These are phyloP conservation scores for Hymenochaete sp. DNA, from an alignment of 1,284 basidiomycete genomes.

Conservation along the genomic window DNA sequence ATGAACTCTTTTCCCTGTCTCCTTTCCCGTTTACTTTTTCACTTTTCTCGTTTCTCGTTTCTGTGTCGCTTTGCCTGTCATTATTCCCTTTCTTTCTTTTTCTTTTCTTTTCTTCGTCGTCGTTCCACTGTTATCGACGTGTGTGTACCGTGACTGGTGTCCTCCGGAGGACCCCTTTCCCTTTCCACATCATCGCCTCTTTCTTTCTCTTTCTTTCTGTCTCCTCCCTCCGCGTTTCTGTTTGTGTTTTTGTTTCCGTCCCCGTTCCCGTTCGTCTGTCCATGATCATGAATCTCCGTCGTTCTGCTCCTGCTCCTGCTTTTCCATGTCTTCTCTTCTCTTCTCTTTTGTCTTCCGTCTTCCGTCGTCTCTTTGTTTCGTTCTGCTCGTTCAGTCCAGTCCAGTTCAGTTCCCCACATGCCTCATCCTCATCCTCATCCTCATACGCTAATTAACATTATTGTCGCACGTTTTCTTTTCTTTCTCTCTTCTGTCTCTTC, in stretches of 20 bases:
- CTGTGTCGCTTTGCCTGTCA: background rate
- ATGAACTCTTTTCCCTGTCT: background rate
- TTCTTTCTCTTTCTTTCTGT: slow-evolving; percentile 1
- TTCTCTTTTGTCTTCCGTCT: background rate
- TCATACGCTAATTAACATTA: no score
- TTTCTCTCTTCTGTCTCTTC: no score
- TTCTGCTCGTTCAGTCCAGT: no score
- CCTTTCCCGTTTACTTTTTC: slow-evolving; percentile 1
- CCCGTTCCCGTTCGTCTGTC: background rate
- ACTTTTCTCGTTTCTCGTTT: background rate
- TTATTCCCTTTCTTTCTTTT: background rate
- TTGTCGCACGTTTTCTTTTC: no score
- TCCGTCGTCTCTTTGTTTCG: background rate
- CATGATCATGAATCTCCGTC: background rate
- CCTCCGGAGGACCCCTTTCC: slow-evolving; percentile 3
- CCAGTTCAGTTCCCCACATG: no score
- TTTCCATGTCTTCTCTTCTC: background rate
- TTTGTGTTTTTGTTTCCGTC: background rate
- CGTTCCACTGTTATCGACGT: background rate
- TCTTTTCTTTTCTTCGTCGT: slow-evolving; percentile 1
- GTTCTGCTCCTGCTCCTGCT: background rate
- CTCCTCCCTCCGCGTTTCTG: background rate
- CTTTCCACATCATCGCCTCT: slow-evolving; percentile 1
- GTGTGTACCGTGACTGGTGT: slow-evolving; percentile 1
- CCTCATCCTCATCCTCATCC: no score